Conservation (phyloP, 176 grass and related monocot genomes). For the Avena insularis region DNA sequence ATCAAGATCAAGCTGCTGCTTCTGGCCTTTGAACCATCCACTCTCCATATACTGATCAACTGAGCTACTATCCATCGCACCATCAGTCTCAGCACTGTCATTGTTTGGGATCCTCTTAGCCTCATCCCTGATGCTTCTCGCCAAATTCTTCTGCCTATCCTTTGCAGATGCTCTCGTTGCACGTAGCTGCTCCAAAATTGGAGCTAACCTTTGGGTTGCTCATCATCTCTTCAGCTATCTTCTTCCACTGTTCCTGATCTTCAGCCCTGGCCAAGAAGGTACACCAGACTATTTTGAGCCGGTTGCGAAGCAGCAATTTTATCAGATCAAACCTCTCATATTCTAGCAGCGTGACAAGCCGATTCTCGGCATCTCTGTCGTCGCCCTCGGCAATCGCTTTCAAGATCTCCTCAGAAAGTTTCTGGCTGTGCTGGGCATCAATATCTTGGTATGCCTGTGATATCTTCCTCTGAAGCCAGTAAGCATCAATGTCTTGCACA, state of each 20-base stretch:
- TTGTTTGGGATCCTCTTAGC: slow-evolving; percentile 84
- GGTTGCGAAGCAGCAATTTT: slow-evolving; percentile 79
- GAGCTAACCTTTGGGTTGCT: slow-evolving; percentile 54
- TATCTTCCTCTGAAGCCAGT: slow-evolving; percentile 98
- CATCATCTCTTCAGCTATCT: slow-evolving; percentile 88
- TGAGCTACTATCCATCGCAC: slow-evolving; percentile 47
- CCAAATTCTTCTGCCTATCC: slow-evolving; percentile 85
- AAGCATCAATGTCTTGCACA: slow-evolving; percentile 95
- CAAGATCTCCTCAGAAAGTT: slow-evolving; percentile 76
- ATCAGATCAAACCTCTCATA: slow-evolving; percentile 95
- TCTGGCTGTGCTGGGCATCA: slow-evolving; percentile 82
- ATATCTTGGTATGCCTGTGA: slow-evolving; percentile 76
- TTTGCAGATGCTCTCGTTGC: slow-evolving; percentile 86
- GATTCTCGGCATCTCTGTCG: slow-evolving; percentile 75
- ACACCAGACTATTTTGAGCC: slow-evolving; percentile 94
- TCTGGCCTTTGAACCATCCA: slow-evolving; percentile 84
- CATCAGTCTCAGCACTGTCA: slow-evolving; percentile 45
- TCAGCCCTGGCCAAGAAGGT: slow-evolving; percentile 84
- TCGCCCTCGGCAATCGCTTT: slow-evolving; percentile 83
- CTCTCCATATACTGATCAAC: slow-evolving; percentile 61
- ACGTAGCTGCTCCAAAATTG: slow-evolving; percentile 86
- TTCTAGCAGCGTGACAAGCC: slow-evolving; percentile 76
- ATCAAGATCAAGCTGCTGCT: slow-evolving; percentile 88
- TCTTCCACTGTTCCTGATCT: slow-evolving; percentile 77
- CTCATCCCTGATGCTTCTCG: slow-evolving; percentile 85